Evolutionary conservation across 2,329 filamentous ascomycete species (phyloP).

Genomic region (Penicillium sp.): DNA sequence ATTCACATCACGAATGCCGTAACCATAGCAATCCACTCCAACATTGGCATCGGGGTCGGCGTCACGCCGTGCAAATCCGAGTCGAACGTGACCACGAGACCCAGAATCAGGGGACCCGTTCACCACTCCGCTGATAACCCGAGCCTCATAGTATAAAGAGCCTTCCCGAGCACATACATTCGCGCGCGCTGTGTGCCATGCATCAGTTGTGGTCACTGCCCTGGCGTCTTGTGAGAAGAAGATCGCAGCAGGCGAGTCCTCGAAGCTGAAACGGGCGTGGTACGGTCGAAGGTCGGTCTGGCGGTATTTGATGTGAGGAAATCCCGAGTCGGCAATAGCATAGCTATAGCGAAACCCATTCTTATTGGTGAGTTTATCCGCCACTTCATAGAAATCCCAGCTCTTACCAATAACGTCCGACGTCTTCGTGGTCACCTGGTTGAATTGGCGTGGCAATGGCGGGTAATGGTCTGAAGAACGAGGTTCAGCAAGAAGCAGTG

Average conservation of each 20-base stretch:
- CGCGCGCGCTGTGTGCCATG: slow-evolving; percentile 85
- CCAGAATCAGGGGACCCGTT: slow-evolving; percentile 26
- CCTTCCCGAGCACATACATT: slow-evolving; percentile 91
- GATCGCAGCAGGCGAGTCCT: slow-evolving; percentile 84
- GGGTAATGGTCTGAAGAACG: slow-evolving; percentile 38
- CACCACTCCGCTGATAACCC: slow-evolving; percentile 69
- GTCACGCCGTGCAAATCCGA: slow-evolving; percentile 48
- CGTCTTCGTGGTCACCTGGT: slow-evolving; percentile 35
- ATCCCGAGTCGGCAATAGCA: slow-evolving; percentile 84
- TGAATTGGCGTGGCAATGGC: slow-evolving; percentile 43
- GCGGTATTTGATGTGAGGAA: slow-evolving; percentile 87
- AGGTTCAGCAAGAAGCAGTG: slow-evolving; percentile 42
- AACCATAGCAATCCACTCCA: slow-evolving; percentile 92
- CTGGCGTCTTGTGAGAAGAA: slow-evolving; percentile 74
- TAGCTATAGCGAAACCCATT: slow-evolving; percentile 82
- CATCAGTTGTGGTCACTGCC: slow-evolving; percentile 85
- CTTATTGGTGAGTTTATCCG: slow-evolving; percentile 61
- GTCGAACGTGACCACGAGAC: slow-evolving; percentile 49
- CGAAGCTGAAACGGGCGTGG: slow-evolving; percentile 82
- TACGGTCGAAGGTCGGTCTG: slow-evolving; percentile 84
- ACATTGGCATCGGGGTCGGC: slow-evolving; percentile 58
- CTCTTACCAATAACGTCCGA: slow-evolving; percentile 35
- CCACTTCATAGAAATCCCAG: slow-evolving; percentile 46
- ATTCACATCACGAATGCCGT: slow-evolving; percentile 83
- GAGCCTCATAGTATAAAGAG: slow-evolving; percentile 91